Percentiles rank a stretch among this genome's conserved stretches.
phyloP scores from a whole-genome alignment of 495 filamentous ascomycete species.

The Bathelium albidoporum region DNA sequence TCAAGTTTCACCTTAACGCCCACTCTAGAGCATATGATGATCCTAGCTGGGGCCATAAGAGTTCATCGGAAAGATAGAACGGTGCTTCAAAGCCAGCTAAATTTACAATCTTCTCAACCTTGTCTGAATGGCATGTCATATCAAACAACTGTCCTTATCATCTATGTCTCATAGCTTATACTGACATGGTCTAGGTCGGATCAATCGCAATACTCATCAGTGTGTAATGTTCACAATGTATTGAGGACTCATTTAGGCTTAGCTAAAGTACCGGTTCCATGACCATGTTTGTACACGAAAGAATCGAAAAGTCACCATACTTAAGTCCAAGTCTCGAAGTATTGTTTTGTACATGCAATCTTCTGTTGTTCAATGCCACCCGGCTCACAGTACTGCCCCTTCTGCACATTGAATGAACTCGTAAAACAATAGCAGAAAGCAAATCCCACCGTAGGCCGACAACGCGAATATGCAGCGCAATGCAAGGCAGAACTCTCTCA shows the following conservation, averaged over 20 bases:
- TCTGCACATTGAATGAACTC: background rate
- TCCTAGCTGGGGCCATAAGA: conserved; percentile 1
- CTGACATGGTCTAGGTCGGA: background rate
- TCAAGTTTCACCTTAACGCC: background rate
- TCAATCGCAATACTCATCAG: background rate
- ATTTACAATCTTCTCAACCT: conserved; percentile 2
- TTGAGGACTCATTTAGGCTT: no score
- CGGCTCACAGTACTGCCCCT: background rate
- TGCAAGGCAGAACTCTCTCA: background rate
- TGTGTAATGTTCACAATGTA: background rate
- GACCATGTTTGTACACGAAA: background rate
- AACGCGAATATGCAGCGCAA: background rate
- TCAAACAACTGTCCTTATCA: background rate
- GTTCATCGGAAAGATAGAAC: background rate
- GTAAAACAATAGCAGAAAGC: background rate
- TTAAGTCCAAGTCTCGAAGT: background rate
- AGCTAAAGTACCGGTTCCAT: no score
- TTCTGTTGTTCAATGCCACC: background rate
- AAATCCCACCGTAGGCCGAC: background rate
- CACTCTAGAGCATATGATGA: background rate
- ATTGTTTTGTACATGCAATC: background rate
- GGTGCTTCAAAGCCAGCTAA: conserved; percentile 3
- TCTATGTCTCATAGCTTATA: background rate
- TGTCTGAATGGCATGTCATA: background rate
- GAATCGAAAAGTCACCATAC: background rate